Conservation (phyloP, 805 yeast species). For the Clavispora santaluciae region DNA sequence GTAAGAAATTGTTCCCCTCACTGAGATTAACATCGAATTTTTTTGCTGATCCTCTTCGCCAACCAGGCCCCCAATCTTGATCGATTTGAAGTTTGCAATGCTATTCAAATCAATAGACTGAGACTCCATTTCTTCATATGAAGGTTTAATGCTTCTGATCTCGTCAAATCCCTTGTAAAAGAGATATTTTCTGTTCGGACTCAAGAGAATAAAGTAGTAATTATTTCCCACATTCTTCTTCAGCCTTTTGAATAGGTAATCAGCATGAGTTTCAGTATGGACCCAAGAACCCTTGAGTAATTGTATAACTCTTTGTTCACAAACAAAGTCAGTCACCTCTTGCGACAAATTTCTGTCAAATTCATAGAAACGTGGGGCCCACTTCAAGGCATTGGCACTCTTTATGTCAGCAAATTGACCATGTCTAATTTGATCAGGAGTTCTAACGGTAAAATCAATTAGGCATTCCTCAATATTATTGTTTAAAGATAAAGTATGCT, state of each 20-base stretch:
- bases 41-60: conserved; percentile 41
- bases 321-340: conserved; percentile 67
- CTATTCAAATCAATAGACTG: conserved; percentile 47
- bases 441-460: conserved; percentile 33
- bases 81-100: conserved; percentile 47
- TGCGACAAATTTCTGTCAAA: conserved; percentile 47
- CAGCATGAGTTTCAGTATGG: conserved; percentile 53
- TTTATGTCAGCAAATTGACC: conserved; percentile 47
- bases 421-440: conserved; percentile 49
- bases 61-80: conserved; percentile 40
- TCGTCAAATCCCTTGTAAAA: conserved; percentile 56
- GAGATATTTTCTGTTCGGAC: conserved; percentile 61
- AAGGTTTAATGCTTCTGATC: conserved; percentile 46
- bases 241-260: conserved; percentile 17
- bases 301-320: conserved; percentile 68
- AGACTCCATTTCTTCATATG: conserved; percentile 54
- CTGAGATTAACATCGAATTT: conserved; percentile 44
- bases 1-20: conserved; percentile 53
- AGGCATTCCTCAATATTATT: conserved; percentile 41
- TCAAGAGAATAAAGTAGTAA: conserved; percentile 53
- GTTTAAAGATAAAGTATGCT: conserved; percentile 17
- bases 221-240: conserved; percentile 22
- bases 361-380: conserved; percentile 42
- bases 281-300: conserved; percentile 82
- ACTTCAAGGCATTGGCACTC: conserved; percentile 28